These are phyloP conservation scores for Zychaea mexicana DNA, from an alignment of 371 early-diverging fungal species.

Conservation along the genomic window DNA sequence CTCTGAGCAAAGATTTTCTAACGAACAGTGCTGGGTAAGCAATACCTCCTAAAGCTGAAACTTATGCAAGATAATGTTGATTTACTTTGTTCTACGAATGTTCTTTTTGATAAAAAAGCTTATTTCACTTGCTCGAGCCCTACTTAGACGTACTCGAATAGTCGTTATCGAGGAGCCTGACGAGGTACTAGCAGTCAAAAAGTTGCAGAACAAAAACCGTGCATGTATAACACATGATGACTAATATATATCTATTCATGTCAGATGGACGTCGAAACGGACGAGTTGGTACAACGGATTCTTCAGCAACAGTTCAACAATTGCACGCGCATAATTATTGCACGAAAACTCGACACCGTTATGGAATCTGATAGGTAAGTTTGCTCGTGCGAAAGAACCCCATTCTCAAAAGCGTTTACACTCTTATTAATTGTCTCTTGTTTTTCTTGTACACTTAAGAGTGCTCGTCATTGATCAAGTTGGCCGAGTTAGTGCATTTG, in stretches of 20 bases:
- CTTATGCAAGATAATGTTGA: no score
- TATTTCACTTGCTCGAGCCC: constrained; percentile 84
- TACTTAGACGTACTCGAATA: constrained; percentile 71
- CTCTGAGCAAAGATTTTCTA: constrained; percentile 77
- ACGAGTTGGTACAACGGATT: constrained; percentile 79
- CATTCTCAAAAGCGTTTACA: no score
- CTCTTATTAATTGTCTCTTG: not conserved
- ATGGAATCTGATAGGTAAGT: constrained; percentile 71
- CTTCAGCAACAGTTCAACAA: constrained; percentile 83
- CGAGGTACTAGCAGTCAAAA: constrained; percentile 42
- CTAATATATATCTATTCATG: not conserved
- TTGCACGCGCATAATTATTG: constrained; percentile 91
- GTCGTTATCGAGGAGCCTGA: constrained; percentile 93
- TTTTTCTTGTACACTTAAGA: not conserved
- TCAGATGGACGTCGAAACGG: constrained; percentile 81
- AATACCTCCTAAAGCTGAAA: no score
- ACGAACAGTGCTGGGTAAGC: constrained; percentile 76
- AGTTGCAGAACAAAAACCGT: no score
- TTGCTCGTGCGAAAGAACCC: no score
- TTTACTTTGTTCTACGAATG: no score
- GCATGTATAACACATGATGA: no score
- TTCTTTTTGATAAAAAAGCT: no score
- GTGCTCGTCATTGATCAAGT: not conserved
- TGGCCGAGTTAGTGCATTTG: not conserved
- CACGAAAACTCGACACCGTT: constrained; percentile 89